phyloP scores from a whole-genome alignment of 495 filamentous ascomycete genomes.

The Aspergillus asperescens region DNA sequence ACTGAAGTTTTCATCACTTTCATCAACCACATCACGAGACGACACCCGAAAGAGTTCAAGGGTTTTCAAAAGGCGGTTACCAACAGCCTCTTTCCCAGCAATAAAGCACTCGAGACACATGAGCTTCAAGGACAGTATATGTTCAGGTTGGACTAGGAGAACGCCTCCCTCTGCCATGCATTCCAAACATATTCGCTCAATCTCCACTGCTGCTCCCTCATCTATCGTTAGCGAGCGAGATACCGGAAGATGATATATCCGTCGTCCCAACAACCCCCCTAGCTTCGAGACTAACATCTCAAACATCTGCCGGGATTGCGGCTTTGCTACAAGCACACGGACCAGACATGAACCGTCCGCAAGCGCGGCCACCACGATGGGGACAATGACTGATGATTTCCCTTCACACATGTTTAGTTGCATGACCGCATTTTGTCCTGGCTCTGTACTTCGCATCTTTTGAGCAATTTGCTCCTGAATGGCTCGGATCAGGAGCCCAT shows the following conservation, averaged over 20 bases:
- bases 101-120: constrained; percentile 20
- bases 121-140: constrained; percentile 63
- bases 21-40: constrained; percentile 56
- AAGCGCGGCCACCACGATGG: constrained; percentile 51
- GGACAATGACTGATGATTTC: constrained; percentile 68
- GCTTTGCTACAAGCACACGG: constrained; percentile 58
- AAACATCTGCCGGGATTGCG: constrained; percentile 57
- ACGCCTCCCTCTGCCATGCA: constrained; percentile 51
- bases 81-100: constrained; percentile 20
- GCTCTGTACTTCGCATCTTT: constrained; percentile 48
- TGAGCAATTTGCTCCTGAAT: constrained; percentile 55
- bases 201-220: constrained; percentile 6
- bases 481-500: constrained; percentile 53
- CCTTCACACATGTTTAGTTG: constrained; percentile 77
- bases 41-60: neutral
- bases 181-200: constrained; percentile 26
- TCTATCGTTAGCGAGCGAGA: constrained; percentile 48
- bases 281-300: constrained; percentile 56
- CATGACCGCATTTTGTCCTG: constrained; percentile 49
- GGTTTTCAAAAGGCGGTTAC: constrained; percentile 27
- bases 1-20: constrained; percentile 62
- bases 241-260: constrained; percentile 58
- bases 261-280: constrained; percentile 54
- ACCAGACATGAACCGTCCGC: constrained; percentile 50
- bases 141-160: constrained; percentile 62